Conservation (phyloP, 495 filamentous ascomycete genomes). For the Gamarada debralockiae region DNA sequence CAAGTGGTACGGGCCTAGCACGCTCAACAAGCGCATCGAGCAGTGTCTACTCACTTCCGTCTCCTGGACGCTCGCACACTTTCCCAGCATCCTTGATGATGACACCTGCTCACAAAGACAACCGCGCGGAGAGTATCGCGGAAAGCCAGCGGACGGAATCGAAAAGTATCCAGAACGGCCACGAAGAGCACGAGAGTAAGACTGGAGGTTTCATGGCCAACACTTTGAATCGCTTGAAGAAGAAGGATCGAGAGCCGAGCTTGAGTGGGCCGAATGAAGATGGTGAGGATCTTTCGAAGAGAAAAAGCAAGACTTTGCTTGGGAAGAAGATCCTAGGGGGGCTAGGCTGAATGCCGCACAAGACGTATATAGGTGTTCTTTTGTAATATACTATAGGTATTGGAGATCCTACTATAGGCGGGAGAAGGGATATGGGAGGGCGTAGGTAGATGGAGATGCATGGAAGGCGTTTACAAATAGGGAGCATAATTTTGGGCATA, state of each 20-base stretch:
- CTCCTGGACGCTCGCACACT: background rate
- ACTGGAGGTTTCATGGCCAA: slow-evolving; percentile 9
- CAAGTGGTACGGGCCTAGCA: slow-evolving; percentile 9
- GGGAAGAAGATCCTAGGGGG: slow-evolving; percentile 9
- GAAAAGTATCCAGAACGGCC: slow-evolving; percentile 1
- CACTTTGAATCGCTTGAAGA: slow-evolving; percentile 12
- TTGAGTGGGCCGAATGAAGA: slow-evolving; percentile 1
- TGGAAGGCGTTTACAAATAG: no score
- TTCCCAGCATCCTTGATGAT: slow-evolving; percentile 22
- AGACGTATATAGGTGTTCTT: no score
- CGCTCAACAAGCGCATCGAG: slow-evolving; percentile 18
- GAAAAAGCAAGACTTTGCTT: slow-evolving; percentile 4
- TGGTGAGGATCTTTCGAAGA: background rate
- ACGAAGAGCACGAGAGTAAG: background rate
- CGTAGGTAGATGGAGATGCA: no score
- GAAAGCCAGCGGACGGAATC: slow-evolving; percentile 1
- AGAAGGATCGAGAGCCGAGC: background rate
- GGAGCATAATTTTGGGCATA: no score
- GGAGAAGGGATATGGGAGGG: no score
- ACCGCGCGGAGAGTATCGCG: background rate
- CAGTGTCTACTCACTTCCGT: slow-evolving; percentile 12
- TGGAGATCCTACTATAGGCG: no score
- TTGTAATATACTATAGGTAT: background rate
- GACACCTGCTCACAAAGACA: slow-evolving; percentile 15
- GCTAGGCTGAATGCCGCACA: background rate